These are phyloP conservation scores for Gryganskiella cystojenkinii DNA, from an alignment of 192 early-diverging fungal species.

Conservation along the genomic window DNA sequence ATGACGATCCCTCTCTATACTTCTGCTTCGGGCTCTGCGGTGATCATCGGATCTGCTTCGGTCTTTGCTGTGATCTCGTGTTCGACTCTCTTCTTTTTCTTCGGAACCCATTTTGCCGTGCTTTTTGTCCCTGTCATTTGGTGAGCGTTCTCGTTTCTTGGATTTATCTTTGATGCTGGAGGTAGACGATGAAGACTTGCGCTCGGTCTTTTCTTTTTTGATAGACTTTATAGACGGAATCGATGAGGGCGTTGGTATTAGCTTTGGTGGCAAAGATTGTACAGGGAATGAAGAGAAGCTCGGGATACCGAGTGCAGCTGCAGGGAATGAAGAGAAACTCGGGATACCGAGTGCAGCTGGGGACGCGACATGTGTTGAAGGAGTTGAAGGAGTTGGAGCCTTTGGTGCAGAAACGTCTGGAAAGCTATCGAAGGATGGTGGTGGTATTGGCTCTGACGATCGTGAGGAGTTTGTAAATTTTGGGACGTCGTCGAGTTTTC, in stretches of 20 bases:
- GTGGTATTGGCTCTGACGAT: background rate
- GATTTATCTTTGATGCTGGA: background rate
- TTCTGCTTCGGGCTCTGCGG: background rate
- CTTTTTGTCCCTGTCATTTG: background rate
- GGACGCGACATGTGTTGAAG: background rate
- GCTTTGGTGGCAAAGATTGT: background rate
- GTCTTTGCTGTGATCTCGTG: too few species aligned
- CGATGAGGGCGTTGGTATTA: background rate
- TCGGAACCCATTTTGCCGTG: background rate
- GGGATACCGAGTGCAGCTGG: slow-evolving; percentile 10
- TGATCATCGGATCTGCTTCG: too few species aligned
- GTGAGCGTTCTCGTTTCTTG: background rate
- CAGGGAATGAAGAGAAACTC: slow-evolving; percentile 31
- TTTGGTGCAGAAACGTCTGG: slow-evolving; percentile 14
- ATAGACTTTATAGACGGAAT: background rate
- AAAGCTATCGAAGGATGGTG: slow-evolving; percentile 47
- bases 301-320: slow-evolving; percentile 9
- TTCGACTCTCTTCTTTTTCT: background rate
- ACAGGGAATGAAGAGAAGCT: slow-evolving; percentile 32
- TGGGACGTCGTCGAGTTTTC: background rate
- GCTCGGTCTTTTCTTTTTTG: slow-evolving; percentile 6
- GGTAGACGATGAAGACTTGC: too few species aligned
- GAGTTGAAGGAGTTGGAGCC: background rate
- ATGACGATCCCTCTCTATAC: background rate
- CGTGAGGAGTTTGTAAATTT: background rate